Evolutionary conservation across 108 stramenopile species (phyloP), one percentile per base, ranked within the genome.

Genomic region (Tribonema minus): DNA sequence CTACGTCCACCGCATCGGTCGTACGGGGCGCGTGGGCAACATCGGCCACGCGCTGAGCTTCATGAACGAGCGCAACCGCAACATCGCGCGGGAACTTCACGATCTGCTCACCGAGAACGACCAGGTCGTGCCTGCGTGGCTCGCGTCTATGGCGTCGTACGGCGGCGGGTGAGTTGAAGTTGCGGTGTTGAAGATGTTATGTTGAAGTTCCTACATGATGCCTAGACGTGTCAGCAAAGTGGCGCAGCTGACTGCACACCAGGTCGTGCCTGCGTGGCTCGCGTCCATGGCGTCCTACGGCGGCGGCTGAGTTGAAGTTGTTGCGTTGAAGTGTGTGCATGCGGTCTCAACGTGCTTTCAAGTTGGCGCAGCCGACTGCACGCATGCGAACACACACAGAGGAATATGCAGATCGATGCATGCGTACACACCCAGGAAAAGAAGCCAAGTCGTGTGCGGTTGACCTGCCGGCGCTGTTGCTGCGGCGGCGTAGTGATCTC

Each of bases 1-100:
- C 71, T 99, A 98, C 79, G 92, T 98, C 29, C 99, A 99, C 87
- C 88, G 99, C 58, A 96, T 98, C 83, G 99, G 99, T 20, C 46
- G 46, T 20, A 54, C 15, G 15, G 46, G 46, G 15, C 9, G 46
- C 15, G 9, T 54, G 9, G 46, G 46, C 46, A 90, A 90, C 82
- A 75, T 86, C 37, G 90, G 90, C 25, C 41, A 73, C 58, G 90
- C 90, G 36, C 64, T 88, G 60, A 60, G 68, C 41, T 86, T 90
- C 64, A 77, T 90, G 86, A 88, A 88, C 65, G 87, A 87, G 54
- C 74, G 80, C 58, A 89, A 90, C 83, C 58, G 71, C 25, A 87
- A 88, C 84, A 79, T 90, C 41, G 88, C 86, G 29, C 67, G 76
- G 31, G 89, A 89, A 32, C 87, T 90, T 12, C 64, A 70, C 58